phyloP scores from a whole-genome alignment of 202 grass and related monocot species.

The Brachypodium distachyon region DNA sequence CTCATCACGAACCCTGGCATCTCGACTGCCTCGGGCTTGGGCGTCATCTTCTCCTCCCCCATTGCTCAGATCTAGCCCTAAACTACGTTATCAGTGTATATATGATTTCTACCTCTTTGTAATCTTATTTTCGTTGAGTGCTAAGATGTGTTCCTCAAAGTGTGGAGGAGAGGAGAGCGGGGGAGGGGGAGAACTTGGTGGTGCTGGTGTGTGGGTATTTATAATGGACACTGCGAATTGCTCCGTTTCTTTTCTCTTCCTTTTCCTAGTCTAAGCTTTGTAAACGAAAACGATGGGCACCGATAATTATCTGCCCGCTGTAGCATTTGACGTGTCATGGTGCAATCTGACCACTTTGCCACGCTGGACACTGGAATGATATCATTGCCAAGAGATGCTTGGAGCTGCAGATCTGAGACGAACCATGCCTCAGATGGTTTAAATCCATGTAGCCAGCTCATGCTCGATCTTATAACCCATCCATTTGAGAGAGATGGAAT shows the following conservation, averaged over 20 bases:
- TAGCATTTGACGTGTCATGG: conserved; percentile 18
- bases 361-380: background rate
- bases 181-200: background rate
- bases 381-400: background rate
- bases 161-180: conserved; percentile 26
- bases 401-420: background rate
- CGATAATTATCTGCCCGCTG: background rate
- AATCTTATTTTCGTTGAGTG: conserved; percentile 2
- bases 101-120: background rate
- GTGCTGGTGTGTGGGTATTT: conserved; percentile 23
- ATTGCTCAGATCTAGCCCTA: conserved; percentile 39
- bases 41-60: conserved; percentile 36
- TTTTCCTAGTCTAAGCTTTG: background rate
- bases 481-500: background rate
- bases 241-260: background rate
- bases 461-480: background rate
- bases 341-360: conserved; percentile 15
- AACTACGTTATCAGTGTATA: background rate
- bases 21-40: conserved; percentile 10
- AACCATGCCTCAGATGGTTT: background rate
- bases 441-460: background rate
- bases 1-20: conserved; percentile 74
- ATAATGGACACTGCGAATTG: conserved; percentile 21
- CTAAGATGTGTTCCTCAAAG: conserved; percentile 40
- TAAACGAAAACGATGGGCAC: background rate